Base-by-base conservation (phyloP, 768 basidiomycete species). In the Tulasnella sp. region DNA sequence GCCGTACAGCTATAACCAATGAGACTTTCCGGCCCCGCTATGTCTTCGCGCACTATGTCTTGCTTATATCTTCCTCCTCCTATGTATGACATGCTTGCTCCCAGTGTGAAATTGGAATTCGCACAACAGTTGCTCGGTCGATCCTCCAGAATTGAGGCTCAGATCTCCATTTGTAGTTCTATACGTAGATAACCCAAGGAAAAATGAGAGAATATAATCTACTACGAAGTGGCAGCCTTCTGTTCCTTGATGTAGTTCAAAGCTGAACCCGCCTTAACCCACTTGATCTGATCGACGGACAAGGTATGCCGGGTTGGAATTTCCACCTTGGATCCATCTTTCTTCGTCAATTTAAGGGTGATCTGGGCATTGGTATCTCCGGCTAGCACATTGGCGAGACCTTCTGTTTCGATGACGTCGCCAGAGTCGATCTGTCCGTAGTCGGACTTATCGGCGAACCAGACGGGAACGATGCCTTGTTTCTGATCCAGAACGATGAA, bases 391-490 rank as follows among this genome's bases (percentile, higher is more conserved):
- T 91, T 88, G 3, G 88, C 86, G 20, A 99, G 87, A n/a, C 96
- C 97, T 48, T 90, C 79, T 2, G 98, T 99, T 83, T 94, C 90
- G 39, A 99, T 83, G 26, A 88, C 82, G 83, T 99, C 96, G 16
- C 93, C 93, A 70, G 93, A 87, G 13, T 90, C 91, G 81, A 99
- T 95, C 70, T 89, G 90, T 72, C 86, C 84, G 84, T 99, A 99
- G 85, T 98, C 96, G 10, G 86, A 84, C 84, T 94, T 94, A 84
- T 98, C 88, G 9, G 85, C 89, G 82, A 99, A 94, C 92, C 95
- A 98, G n/a, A 99, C 87, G 18, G 98, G 98, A 26, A 99, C 88
- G 73, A 99, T 87, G 44, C 98, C 98, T 89, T 99, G 98, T 90
- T 99, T 99, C 94, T 96, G 83, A 32, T 82, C 39, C 78, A 29